Base-by-base conservation (phyloP, 371 early-diverging fungal genomes). In the Mortierella polycephala region DNA sequence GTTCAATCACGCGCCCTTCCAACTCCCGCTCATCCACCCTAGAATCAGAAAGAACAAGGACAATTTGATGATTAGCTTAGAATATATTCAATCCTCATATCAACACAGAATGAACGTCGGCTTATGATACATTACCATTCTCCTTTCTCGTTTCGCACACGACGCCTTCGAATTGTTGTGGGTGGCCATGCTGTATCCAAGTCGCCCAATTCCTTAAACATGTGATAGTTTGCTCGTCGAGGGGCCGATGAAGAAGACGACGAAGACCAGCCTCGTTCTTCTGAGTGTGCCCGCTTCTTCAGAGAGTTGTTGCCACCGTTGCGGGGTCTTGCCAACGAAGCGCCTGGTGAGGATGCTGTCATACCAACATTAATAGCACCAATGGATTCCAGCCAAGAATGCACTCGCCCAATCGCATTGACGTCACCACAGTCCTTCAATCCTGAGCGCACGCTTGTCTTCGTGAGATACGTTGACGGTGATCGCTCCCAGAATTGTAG, bases 351-450 rank as follows among this genome's bases (percentile, higher is more conserved):
- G 5, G 71, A 71, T 12, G 77, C 77, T 20, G 77, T 77, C 71
- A 77, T 71, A 7, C 84, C 85, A 11, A 88, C 81, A 67, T 97
- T 97, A 70, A 97, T 96, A 13, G 88, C 91, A 8, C 92, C 92
- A 21, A 91, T 75, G n/a, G 72, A 80, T 72, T 96, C 96, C 39
- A 97, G 81, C 81, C 92, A 96, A 16, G 87, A 70, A 80, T 96
- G 96, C 7, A 97, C 93, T 7, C 97, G 85, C 3, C 94, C 90
- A 41, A 97, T 95, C 2, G 96, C 96, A 81, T 97, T 95, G 18
- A 96, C 96, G 70, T 96, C 96, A 18, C 96, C 96, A 67, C 81
- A 67, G 23, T 85, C 84, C 63, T 87, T 89, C 40, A 94, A 72
- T 1, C 91, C 92, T 0, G 85, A 85, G 42, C 94, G 83, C 7